Base-by-base conservation (phyloP, 108 stramenopile genomes). In the Cylindrotheca closterium region DNA sequence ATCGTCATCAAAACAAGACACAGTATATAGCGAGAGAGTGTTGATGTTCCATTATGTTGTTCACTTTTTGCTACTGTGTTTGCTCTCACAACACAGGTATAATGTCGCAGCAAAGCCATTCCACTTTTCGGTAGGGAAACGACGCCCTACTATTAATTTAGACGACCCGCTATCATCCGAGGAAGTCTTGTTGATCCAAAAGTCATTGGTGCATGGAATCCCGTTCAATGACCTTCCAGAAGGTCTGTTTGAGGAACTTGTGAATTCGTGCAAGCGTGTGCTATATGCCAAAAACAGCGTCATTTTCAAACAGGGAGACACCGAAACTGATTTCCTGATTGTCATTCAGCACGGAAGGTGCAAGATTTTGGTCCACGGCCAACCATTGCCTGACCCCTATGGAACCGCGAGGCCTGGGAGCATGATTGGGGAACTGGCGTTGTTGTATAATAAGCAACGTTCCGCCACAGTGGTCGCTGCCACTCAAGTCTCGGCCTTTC, bases 321-420 rank as follows among this genome's bases (percentile, higher is more conserved):
- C 17, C 17, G 56, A 25, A 25, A 30, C 56, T 17, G 29, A 57
- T 30, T 30, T 18, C n/a, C 7, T 57, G 1, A 29, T 29, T 57
- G 27, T 57, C 8, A 57, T 57, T 30, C 26, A 23, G 17, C 10
- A 30, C 15, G 56, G 56, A 29, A 30, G 29, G 18, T 57, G 56
- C 29, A 30, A 10, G 18, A n/a, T 57, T 30, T 57, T 18, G 10
- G 18, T 27, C n/a, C 26, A 57, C 18, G 56, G 56, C 5, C 18
- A 1, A 30, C 25, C 25, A 57, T 30, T 57, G 18, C 56, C 56
- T 29, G 30, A 57, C 8, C 56, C 56, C 10, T 57, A 57, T 30
- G 56, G 56, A n/a, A 57, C 56, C 26, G 29, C 29, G 56, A 28
- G 28, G 15, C 18, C 8, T 18, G 56, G 56, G 23, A 57, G 28